Evolutionary conservation across 1,284 basidiomycete species (phyloP).

Genomic region (Coriolopsis trogii): DNA sequence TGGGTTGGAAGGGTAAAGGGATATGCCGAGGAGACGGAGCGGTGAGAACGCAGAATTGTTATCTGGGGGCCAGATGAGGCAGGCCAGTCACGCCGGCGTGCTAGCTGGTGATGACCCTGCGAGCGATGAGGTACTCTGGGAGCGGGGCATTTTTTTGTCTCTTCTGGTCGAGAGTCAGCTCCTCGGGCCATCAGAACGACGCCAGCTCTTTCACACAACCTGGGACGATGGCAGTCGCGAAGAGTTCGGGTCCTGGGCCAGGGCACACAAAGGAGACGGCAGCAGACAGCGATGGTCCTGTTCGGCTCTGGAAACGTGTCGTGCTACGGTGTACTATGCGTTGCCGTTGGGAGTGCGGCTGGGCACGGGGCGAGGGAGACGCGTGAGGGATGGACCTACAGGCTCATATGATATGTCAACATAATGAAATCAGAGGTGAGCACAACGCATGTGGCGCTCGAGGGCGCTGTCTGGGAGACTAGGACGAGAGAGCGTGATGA

Average conservation of each 20-base stretch:
- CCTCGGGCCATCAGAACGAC: slow-evolving; percentile 21
- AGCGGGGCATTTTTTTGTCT: slow-evolving; percentile 3
- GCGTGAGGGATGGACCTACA: slow-evolving; percentile 22
- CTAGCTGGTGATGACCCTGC: slow-evolving; percentile 22
- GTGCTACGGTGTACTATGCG: not conserved
- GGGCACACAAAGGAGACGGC: slow-evolving; percentile 5
- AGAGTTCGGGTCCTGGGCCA: too few relatives aligned
- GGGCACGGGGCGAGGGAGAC: slow-evolving; percentile 7
- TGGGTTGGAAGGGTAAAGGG: slow-evolving; percentile 11
- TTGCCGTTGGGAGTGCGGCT: not conserved
- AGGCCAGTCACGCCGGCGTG: slow-evolving; percentile 17
- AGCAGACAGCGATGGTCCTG: not conserved
- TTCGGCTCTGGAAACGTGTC: not conserved
- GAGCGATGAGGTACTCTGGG: slow-evolving; percentile 24
- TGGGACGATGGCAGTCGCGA: slow-evolving; percentile 9
- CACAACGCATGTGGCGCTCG: slow-evolving; percentile 23
- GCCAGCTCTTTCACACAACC: slow-evolving; percentile 16
- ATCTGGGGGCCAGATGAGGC: slow-evolving; percentile 17
- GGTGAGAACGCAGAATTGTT: slow-evolving; percentile 14
- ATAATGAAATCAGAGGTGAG: slow-evolving; percentile 26
- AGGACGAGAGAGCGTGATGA: slow-evolving; percentile 8
- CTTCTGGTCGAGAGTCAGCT: slow-evolving; percentile 17
- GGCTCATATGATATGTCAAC: slow-evolving; percentile 24
- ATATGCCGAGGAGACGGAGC: slow-evolving; percentile 19
- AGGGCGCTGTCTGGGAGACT: slow-evolving; percentile 3